Evolutionary conservation across 2,329 filamentous ascomycete species (phyloP), one percentile per base, ranked within the genome.

Genomic region (Penicillium janthinellum): DNA sequence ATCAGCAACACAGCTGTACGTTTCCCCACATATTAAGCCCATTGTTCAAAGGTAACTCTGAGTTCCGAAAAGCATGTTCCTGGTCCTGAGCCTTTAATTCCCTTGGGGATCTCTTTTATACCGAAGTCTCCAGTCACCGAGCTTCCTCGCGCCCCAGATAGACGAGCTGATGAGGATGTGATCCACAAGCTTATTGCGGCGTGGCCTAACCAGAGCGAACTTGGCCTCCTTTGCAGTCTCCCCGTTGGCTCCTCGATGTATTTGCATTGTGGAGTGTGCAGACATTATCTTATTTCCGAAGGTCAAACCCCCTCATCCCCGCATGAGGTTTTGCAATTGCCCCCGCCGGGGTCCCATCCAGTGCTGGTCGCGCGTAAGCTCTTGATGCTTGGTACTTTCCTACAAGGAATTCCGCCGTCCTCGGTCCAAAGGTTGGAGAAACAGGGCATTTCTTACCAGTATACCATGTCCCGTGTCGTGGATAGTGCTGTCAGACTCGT

Each of bases 351-450:
- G 0, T 78, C 75, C 34, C 83, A 85, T 64, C 83, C 83, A 0
- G 74, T 81, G 2, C 62, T 84, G 6, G 72, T 85, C 1, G 82
- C 82, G 1, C 79, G 77, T 52, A 77, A 77, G 6, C 74, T 85
- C 15, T 71, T 85, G 5, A 76, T 82, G 37, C 68, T 84, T 6
- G 75, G 75, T 1, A 73, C 79, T 14, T 82, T 77, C 58, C 71
- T 84, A 8, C 82, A 84, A 68, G 79, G 81, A 14, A 69, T 83
- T 37, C 73, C 77, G 1, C 78, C 77, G 0, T 62, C 57, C 39
- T 72, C 71, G 2, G 65, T 75, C 42, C 41, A 34, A 49, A 42
- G 60, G 7, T 48, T 65, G 4, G 55, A 45, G 4, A 42, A 31
- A 0, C n/a, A 31, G 12, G 50, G 61, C 11, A 20, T 22, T 10